Evolutionary conservation across 257 asterid species (phyloP), one percentile per base, ranked within the genome.

Genomic region (Leptodermis oblonga): DNA sequence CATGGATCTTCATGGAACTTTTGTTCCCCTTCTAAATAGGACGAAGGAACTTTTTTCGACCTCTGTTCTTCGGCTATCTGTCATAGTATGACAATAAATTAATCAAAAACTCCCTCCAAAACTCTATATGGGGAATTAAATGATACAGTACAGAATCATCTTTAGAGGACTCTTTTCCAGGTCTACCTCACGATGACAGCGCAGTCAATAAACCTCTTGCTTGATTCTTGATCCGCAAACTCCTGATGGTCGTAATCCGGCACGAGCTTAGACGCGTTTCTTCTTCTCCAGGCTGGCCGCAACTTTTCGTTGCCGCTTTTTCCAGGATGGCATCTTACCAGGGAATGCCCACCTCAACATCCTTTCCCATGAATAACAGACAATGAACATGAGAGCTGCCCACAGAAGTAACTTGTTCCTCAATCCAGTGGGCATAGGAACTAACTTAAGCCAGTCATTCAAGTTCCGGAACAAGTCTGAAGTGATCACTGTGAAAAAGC

Each of bases 271-370:
- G 18, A 71, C 82, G 2, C 51, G 79, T 41, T 77, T 68, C 83
- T 89, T 89, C 84, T 90, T 92, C 48, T 79, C 89, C 45, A 77
- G 73, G 59, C 67, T 86, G 2, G 83, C 82, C 15, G 87, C 89
- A 49, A 75, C 92, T 51, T 67, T 76, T 73, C 84, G 78, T 74
- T 93, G 99, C 49, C 88, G 81, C 74, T 82, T 89, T 90, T 80
- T 86, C 99, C 99, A 93, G 26, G 88, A 83, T 0, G 99, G 97
- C 96, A 93, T 88, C 82, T 87, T 90, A 31, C 98, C 98, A 0
- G 97, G 99, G 70, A 93, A 93, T 2, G 86, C 90, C 99, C 95
- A 87, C 84, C 99, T 82, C 88, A 93, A 74, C 1, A 82, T 70
- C 49, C 85, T 82, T 68, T 93, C 99, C 99, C 99, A 93, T 17